Evolutionary conservation across 2,329 filamentous ascomycete species (phyloP), one percentile per base, ranked within the genome.

Genomic region (Microascus cirrosus): DNA sequence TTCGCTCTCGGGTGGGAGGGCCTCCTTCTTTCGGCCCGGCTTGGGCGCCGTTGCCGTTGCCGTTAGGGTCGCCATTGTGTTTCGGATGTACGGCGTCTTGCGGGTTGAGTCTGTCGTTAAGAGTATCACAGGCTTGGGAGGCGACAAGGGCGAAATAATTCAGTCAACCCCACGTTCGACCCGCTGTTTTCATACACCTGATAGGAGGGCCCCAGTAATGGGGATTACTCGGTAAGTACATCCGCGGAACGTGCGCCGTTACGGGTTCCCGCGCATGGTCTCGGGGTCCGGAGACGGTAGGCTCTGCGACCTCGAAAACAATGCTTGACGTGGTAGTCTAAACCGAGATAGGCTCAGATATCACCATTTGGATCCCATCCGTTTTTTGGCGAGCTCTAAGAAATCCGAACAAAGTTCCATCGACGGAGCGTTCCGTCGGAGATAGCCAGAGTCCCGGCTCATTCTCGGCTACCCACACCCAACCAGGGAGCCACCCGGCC

Each of bases 1-100:
- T 74, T 99, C 94, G 73, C 92, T 96, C 73, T 99, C 94, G 28
- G 94, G 90, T 2, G 90, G 82, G 13, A 96, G 80, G 65, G 92
- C 90, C 64, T 81, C 75, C 66, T 83, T 71, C 67, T 80, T 87
- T 72, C 90, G 94, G 65, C 84, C 87, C 68, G 82, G 77, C 48
- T 82, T 77, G 10, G 39, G n/a, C 32, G 73, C 75, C 53, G 86
- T 86, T 77, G 87, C 66, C 28, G 74, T 78, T 58, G 87, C 85
- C 77, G 91, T 91, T 61, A 69, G 73, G 57, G 73, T 76, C 55
- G 69, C 70, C 73, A 75, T 76, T 58, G 54, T 45, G 25, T n/a
- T 15, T 51, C 2, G 52, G 28, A 18, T 54, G 8, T 36, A 18
- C 20, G 7, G 45, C 12, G 45, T 50, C 45, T 50, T 13, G 45